These are phyloP conservation scores for Stagonosporopsis tanaceti DNA, from an alignment of 2,329 filamentous ascomycete species.

Conservation along the genomic window DNA sequence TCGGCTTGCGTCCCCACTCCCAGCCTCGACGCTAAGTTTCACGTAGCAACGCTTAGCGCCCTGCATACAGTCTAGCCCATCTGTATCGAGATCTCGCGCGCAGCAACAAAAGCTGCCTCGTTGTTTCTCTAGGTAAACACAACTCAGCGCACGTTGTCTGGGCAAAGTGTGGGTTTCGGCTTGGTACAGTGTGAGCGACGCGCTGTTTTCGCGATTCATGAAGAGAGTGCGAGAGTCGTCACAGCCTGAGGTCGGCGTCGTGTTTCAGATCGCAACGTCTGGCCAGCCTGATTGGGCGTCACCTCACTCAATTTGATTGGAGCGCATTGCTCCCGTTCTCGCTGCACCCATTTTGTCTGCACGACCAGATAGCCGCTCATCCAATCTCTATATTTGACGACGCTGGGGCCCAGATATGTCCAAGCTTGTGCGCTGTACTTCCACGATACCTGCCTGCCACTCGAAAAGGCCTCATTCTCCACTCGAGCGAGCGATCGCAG, in stretches of 20 bases:
- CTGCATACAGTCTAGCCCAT: slow-evolving; percentile 3
- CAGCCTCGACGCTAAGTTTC: slow-evolving; percentile 13
- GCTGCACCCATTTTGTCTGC: slow-evolving; percentile 13
- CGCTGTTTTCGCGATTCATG: neutral
- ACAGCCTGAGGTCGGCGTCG: neutral
- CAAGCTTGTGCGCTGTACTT: slow-evolving; percentile 10
- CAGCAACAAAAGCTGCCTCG: neutral
- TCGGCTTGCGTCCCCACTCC: slow-evolving; percentile 5
- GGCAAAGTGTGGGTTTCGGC: neutral
- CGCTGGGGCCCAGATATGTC: slow-evolving; percentile 20
- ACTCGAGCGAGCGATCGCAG: neutral
- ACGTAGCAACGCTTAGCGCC: slow-evolving; percentile 12
- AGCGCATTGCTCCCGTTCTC: slow-evolving; percentile 28
- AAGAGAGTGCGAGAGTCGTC: neutral
- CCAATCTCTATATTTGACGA: slow-evolving; percentile 33
- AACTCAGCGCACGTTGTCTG: neutral
- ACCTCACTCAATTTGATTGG: slow-evolving; percentile 34
- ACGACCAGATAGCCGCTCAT: slow-evolving; percentile 36
- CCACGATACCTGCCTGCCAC: neutral
- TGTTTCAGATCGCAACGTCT: slow-evolving; percentile 32
- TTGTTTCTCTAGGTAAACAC: neutral
- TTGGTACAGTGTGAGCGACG: neutral
- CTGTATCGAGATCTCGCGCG: neutral
- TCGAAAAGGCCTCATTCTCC: slow-evolving; percentile 3
- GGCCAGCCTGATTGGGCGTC: slow-evolving; percentile 31